phyloP scores from a whole-genome alignment of 495 filamentous ascomycete species.

The Penicillium goetzii region DNA sequence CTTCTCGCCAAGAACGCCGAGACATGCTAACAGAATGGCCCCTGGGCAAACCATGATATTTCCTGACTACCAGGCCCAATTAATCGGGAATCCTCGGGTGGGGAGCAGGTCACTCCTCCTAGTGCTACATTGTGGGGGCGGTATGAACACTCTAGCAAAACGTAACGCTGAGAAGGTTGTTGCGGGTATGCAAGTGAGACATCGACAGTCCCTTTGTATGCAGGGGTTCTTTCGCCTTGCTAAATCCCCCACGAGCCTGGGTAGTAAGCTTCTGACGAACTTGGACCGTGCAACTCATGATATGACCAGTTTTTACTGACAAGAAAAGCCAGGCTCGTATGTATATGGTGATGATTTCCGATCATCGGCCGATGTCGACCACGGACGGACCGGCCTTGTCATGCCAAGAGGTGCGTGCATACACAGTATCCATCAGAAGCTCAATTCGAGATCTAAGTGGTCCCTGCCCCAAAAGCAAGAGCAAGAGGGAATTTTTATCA shows the following conservation, averaged over 20 bases:
- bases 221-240: neutral
- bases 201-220: neutral
- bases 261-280: neutral
- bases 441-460: neutral
- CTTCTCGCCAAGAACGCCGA: constrained; percentile 7
- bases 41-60: neutral
- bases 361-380: neutral
- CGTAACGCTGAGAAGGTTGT: neutral
- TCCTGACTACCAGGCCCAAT: neutral
- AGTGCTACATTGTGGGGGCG: neutral
- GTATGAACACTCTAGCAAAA: neutral
- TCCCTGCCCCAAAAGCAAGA: neutral
- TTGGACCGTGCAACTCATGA: neutral
- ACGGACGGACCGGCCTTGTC: neutral
- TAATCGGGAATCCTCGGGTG: neutral
- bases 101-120: neutral
- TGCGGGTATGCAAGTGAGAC: neutral
- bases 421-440: neutral
- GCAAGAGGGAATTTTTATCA: constrained; percentile 6
- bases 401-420: constrained; percentile 3
- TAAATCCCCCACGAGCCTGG: neutral
- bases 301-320: neutral
- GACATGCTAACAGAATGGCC: neutral
- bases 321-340: neutral
- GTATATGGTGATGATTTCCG: neutral